These are phyloP conservation scores for Aegilops tauschii DNA, from an alignment of 176 grass and related monocot species.

Conservation along the genomic window DNA sequence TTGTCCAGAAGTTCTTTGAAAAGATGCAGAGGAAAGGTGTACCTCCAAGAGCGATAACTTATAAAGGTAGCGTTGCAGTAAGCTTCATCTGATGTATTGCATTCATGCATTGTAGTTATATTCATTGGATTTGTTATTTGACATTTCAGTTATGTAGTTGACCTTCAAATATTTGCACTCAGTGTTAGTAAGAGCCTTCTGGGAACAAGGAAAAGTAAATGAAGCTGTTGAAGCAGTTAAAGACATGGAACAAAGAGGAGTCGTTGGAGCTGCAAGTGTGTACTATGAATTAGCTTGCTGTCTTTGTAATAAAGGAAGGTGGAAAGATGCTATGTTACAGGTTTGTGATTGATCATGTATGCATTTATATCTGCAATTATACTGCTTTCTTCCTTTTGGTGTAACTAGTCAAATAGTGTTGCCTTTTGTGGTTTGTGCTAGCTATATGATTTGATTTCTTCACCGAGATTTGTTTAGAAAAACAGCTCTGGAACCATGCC, in stretches of 20 bases:
- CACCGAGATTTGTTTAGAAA: not conserved
- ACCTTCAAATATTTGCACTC: slow-evolving; percentile 24
- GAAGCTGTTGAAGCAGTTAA: slow-evolving; percentile 77
- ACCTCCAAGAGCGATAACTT: slow-evolving; percentile 73
- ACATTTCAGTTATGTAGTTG: not conserved
- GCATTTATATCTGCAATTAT: not conserved
- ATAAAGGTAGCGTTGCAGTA: slow-evolving; percentile 57
- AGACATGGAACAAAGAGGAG: slow-evolving; percentile 86
- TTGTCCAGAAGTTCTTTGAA: slow-evolving; percentile 81
- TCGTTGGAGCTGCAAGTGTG: slow-evolving; percentile 78
- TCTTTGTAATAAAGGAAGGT: slow-evolving; percentile 81
- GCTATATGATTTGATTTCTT: slow-evolving; percentile 8
- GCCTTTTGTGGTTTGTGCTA: not conserved
- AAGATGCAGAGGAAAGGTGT: slow-evolving; percentile 89
- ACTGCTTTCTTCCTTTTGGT: not conserved
- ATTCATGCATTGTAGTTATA: not conserved
- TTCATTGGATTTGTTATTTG: not conserved
- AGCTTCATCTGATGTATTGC: not conserved
- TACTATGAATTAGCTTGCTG: slow-evolving; percentile 95
- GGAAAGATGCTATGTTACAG: slow-evolving; percentile 90
- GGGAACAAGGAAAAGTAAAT: slow-evolving; percentile 77
- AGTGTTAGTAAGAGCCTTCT: slow-evolving; percentile 88
- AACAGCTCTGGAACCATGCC: not conserved
- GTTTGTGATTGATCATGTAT: slow-evolving; percentile 34
- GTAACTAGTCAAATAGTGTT: not conserved